Conservation (phyloP, 257 asterid species). For the Apocynum venetum region DNA sequence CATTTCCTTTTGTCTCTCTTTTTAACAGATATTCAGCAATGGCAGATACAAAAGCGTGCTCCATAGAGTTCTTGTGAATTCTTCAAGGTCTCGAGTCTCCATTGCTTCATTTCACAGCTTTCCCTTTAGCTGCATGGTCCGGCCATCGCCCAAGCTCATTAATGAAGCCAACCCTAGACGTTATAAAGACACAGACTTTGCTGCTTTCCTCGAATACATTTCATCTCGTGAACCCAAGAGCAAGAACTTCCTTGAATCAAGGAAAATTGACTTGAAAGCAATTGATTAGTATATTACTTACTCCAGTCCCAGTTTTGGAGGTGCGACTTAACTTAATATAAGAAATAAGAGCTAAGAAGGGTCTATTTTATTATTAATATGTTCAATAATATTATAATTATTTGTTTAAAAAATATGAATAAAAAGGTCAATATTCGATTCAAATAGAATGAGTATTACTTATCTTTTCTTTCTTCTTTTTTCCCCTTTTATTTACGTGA, state of each 20-base stretch:
- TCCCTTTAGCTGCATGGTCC: constrained; percentile 15
- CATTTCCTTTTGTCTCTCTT: not conserved
- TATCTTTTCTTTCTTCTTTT: too few species aligned
- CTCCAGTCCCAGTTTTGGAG: too few species aligned
- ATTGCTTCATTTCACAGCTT: constrained; percentile 39
- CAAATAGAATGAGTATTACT: too few species aligned
- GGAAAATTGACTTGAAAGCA: constrained; percentile 12
- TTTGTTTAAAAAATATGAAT: too few species aligned
- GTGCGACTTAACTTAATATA: too few species aligned
- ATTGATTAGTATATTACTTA: not conserved
- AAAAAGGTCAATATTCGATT: too few species aligned
- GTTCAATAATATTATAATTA: too few species aligned
- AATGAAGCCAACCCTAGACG: constrained; percentile 28
- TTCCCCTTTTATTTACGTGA: too few species aligned
- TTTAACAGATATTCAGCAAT: constrained; percentile 34
- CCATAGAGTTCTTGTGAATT: constrained; percentile 37
- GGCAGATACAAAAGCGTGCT: constrained; percentile 42
- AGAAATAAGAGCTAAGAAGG: too few species aligned
- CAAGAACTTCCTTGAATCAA: constrained; percentile 34
- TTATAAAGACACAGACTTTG: constrained; percentile 32
- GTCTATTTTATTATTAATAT: too few species aligned
- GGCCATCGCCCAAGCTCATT: constrained; percentile 28
- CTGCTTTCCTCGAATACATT: constrained; percentile 30
- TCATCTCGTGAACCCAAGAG: constrained; percentile 29
- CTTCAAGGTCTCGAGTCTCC: constrained; percentile 27